Conservation (phyloP, 1,139 yeast species). For the Scheffersomyces cryptocercus region DNA sequence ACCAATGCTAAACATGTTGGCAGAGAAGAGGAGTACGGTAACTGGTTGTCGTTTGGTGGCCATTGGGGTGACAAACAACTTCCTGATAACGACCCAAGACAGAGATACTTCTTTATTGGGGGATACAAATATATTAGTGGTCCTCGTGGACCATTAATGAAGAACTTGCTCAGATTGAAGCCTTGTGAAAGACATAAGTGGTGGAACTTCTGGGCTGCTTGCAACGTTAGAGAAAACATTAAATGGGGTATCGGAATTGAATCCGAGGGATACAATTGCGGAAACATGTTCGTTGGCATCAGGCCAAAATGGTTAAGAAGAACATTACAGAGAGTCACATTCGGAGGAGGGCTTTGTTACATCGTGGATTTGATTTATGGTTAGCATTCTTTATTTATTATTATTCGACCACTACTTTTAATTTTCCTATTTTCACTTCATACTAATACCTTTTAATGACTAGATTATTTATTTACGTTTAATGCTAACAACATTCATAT, state of each 20-base stretch:
- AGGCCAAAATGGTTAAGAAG: constrained; percentile 51
- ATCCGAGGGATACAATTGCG: constrained; percentile 74
- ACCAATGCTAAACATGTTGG: constrained; percentile 48
- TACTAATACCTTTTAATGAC: constrained; percentile 1
- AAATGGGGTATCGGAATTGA: constrained; percentile 89
- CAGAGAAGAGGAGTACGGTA: constrained; percentile 63
- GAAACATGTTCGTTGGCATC: constrained; percentile 54
- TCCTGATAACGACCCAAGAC: constrained; percentile 68
- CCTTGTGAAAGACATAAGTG: constrained; percentile 86
- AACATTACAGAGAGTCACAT: constrained; percentile 53
- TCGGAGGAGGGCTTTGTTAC: constrained; percentile 73
- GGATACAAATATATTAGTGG: constrained; percentile 92
- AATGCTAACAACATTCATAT: neutral
- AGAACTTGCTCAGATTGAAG: constrained; percentile 64
- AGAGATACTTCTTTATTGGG: constrained; percentile 75
- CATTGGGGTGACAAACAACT: constrained; percentile 90
- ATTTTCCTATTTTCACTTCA: neutral
- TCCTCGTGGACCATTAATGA: constrained; percentile 84
- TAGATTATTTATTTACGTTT: neutral
- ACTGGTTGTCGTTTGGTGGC: constrained; percentile 81
- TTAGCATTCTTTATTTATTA: constrained; percentile 15
- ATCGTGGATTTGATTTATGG: constrained; percentile 61
- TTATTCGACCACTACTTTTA: neutral
- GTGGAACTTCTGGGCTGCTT: constrained; percentile 77
- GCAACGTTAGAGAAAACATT: constrained; percentile 72